Percentiles rank a stretch among this genome's conserved stretches.
These are phyloP conservation scores for Neurospora sp. DNA, from an alignment of 495 filamentous ascomycete species.

Conservation along the genomic window DNA sequence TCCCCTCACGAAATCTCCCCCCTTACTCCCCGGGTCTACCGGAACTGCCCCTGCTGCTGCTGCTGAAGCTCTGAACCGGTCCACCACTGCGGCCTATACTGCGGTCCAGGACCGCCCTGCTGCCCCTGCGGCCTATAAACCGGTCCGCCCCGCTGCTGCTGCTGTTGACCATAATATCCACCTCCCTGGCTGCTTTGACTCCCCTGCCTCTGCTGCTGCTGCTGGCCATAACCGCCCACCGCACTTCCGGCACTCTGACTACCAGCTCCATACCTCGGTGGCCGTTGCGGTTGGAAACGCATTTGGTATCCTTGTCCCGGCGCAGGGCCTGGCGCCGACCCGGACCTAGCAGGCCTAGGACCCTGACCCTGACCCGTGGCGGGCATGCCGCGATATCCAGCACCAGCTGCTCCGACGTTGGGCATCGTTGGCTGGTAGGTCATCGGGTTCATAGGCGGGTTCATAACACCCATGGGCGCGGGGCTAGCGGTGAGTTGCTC, in stretches of 20 bases:
- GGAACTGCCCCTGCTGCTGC: not conserved
- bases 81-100: not conserved
- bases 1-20: not conserved
- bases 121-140: not conserved
- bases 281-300: not conserved
- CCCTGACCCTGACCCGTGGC: not conserved
- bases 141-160: not conserved
- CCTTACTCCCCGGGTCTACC: not conserved
- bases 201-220: not conserved
- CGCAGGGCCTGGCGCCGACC: accelerated
- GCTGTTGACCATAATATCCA: not conserved
- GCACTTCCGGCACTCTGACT: not conserved
- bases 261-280: not conserved
- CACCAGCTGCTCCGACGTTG: not conserved
- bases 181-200: not conserved
- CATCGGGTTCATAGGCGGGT: not conserved
- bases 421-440: not conserved
- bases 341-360: not conserved
- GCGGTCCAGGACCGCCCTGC: not conserved
- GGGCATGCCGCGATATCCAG: not conserved
- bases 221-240: not conserved
- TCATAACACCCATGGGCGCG: not conserved
- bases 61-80: not conserved
- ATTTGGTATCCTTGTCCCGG: not conserved
- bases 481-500: not conserved